Conservation (phyloP, 2,329 filamentous ascomycete species). For the Paecilomyces fulvus region DNA sequence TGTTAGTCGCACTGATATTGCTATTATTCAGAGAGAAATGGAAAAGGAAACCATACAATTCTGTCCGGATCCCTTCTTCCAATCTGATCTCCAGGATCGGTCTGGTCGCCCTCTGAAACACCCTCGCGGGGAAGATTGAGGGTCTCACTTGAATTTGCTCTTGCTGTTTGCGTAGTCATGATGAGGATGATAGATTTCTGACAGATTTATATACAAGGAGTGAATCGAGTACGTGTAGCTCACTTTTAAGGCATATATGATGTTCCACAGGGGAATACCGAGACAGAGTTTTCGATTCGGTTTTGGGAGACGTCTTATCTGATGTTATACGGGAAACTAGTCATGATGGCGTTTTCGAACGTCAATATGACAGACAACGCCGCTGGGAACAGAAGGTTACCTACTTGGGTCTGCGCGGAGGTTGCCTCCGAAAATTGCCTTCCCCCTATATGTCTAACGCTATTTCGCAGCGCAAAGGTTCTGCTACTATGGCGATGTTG, state of each 20-base stretch:
- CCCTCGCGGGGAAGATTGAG: not conserved
- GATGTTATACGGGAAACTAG: not conserved
- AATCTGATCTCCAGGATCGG: not conserved
- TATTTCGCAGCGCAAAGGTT: too few species aligned
- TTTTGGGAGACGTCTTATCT: not conserved
- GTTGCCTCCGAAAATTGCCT: slow-evolving; percentile 9
- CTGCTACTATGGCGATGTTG: too few species aligned
- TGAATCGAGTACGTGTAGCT: not conserved
- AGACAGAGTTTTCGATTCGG: not conserved
- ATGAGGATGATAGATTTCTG: not conserved
- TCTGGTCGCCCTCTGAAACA: not conserved
- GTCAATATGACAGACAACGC: not conserved
- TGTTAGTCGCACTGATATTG: not conserved
- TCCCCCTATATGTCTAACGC: slow-evolving; percentile 42
- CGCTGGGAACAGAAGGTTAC: not conserved
- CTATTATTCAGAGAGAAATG: not conserved
- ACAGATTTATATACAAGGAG: not conserved
- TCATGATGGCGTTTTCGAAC: not conserved
- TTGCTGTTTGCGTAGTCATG: not conserved
- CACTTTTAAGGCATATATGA: not conserved
- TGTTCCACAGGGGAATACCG: not conserved
- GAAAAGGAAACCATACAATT: not conserved
- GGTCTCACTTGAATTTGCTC: not conserved
- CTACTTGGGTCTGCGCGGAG: not conserved
- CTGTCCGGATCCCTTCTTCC: not conserved